Evolutionary conservation across 2,329 filamentous ascomycete species (phyloP).

Genomic region (Leptographium galeiforme): DNA sequence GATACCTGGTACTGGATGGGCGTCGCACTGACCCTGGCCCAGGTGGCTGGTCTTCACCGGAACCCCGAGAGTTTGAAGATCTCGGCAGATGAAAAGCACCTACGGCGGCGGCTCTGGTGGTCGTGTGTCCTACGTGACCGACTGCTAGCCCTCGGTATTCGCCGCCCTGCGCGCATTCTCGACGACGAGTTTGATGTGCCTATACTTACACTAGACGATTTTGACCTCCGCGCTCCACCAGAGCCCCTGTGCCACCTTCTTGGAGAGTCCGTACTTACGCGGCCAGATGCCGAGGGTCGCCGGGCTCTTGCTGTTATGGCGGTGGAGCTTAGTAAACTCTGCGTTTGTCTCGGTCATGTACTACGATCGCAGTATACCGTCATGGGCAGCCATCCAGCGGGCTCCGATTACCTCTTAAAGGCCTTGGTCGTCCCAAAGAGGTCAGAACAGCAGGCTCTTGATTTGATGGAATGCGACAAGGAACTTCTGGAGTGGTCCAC

Average conservation of each 20-base stretch:
- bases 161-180: slow-evolving; percentile 53
- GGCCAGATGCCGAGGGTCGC: neutral
- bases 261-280: neutral
- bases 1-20: slow-evolving; percentile 64
- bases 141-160: slow-evolving; percentile 53
- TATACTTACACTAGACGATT: slow-evolving; percentile 51
- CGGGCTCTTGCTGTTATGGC: slow-evolving; percentile 31
- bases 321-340: slow-evolving; percentile 53
- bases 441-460: neutral
- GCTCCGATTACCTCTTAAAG: neutral
- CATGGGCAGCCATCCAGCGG: neutral
- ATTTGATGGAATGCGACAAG: neutral
- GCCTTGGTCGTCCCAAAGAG: neutral
- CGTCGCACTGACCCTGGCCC: slow-evolving; percentile 52
- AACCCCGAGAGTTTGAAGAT: slow-evolving; percentile 48
- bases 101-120: slow-evolving; percentile 60
- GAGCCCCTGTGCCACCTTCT: neutral
- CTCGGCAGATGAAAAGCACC: slow-evolving; percentile 39
- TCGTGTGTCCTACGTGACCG: slow-evolving; percentile 55
- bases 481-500: neutral
- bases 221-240: slow-evolving; percentile 20
- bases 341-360: slow-evolving; percentile 51
- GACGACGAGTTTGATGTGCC: slow-evolving; percentile 54
- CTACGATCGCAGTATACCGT: slow-evolving; percentile 46
- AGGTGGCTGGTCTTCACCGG: slow-evolving; percentile 54